Conservation (phyloP, 306 rosid genomes). For the Cyclanthera cordifolia region DNA sequence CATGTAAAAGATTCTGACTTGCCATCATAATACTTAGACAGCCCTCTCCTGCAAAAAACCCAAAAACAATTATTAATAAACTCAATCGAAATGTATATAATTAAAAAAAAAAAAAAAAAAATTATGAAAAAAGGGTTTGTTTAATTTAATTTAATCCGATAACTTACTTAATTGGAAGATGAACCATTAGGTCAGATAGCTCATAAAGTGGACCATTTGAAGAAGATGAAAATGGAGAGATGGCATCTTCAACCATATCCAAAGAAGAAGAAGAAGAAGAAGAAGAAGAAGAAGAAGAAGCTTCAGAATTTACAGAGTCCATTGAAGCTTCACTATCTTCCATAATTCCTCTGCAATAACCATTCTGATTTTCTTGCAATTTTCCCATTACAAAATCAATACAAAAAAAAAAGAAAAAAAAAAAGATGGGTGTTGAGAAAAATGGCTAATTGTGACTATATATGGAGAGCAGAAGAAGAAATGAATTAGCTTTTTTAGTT, state of each 20-base stretch:
- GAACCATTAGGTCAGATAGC: slow-evolving; percentile 59
- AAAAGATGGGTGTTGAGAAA: not conserved
- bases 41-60: slow-evolving; percentile 60
- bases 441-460: not conserved
- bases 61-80: too few species aligned
- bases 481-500: not conserved
- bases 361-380: slow-evolving; percentile 6
- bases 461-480: not conserved
- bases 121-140: not conserved
- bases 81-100: not conserved
- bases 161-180: slow-evolving; percentile 75
- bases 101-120: not conserved
- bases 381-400: slow-evolving; percentile 10
- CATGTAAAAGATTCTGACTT: slow-evolving; percentile 66
- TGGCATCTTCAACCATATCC: slow-evolving; percentile 52
- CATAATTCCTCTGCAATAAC: slow-evolving; percentile 21
- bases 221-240: slow-evolving; percentile 32
- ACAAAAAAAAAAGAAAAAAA: not conserved
- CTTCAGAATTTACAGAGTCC: slow-evolving; percentile 38
- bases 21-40: slow-evolving; percentile 68
- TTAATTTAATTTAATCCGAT: not conserved
- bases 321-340: slow-evolving; percentile 30
- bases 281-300: slow-evolving; percentile 33
- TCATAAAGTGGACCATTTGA: slow-evolving; percentile 60
- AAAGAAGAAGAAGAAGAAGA: slow-evolving; percentile 36